A percentile compares a stretch with the other conserved stretches of the same genome.
Conservation (phyloP, 495 filamentous ascomycete species). For the Parathielavia hyrcaniae region DNA sequence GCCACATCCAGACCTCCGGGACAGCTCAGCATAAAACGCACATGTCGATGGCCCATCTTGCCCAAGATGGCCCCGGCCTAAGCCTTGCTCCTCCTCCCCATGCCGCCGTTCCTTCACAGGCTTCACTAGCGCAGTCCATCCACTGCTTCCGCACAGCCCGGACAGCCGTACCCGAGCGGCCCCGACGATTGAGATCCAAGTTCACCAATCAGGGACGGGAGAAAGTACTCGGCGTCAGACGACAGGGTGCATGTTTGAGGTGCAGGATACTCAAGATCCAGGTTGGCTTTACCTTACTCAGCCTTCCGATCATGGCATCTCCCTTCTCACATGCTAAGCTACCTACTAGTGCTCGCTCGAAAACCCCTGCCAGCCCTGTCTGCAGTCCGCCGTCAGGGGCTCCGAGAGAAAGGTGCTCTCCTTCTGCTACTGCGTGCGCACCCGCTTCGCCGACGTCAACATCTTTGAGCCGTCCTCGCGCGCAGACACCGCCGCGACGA, state of each 20-base stretch:
- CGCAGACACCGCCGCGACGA: not conserved
- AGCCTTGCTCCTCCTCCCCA: not conserved
- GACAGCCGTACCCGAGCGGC: not conserved
- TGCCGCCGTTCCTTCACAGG: conserved; percentile 13
- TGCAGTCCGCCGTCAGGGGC: conserved; percentile 24
- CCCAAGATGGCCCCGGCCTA: not conserved
- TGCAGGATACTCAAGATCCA: conserved; percentile 64
- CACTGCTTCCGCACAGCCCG: conserved; percentile 19
- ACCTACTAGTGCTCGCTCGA: conserved; percentile 26
- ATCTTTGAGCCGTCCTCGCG: conserved; percentile 20
- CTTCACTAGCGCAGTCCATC: conserved; percentile 21
- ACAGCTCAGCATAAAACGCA: not conserved
- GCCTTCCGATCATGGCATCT: not conserved
- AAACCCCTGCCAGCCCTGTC: conserved; percentile 26
- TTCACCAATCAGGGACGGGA: conserved; percentile 54
- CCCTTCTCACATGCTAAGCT: not conserved
- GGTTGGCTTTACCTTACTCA: conserved; percentile 12
- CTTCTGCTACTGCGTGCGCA: conserved; percentile 28
- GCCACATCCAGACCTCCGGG: conserved; percentile 8
- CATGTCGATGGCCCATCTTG: not conserved
- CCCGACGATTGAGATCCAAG: conserved; percentile 39
- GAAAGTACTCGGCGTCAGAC: conserved; percentile 61
- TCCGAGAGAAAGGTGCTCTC: conserved; percentile 25
- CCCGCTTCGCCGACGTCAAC: conserved; percentile 28
- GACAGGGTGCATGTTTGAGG: conserved; percentile 64